Base-by-base conservation (phyloP, 805 yeast species). In the Yarrowia divulgata region DNA sequence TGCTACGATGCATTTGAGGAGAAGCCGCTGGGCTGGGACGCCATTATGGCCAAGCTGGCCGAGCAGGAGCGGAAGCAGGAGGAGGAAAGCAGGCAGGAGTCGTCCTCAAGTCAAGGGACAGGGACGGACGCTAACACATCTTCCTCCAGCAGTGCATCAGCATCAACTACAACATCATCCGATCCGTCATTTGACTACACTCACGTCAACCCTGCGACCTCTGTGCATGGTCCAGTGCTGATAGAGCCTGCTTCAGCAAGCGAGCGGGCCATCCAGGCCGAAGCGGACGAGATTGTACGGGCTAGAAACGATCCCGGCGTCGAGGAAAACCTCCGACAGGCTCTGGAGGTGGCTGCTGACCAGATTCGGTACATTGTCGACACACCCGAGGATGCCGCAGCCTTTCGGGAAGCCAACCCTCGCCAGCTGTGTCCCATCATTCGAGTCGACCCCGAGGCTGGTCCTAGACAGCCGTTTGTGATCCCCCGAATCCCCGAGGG, bases 11-110 rank as follows among this genome's bases (percentile, higher is more conserved):
- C 37, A 37, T 63, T 63, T 10, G 57, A 35, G 10, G 68, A 48
- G 9, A 63, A 48, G 29, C 55, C 55, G n/a, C 52, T 60, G 18
- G 66, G 68, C 23, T 63, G 57, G 55, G 68, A 63, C 48, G 68
- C 57, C 35, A 48, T 63, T 13, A 32, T 49, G 3, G 55, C 34
- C 16, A 63, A 48, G 39, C 18, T 48, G 37, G 68, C 68, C 13
- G 57, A 63, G 39, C 52, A 18, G 23, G 57, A 48, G 37, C 16
- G 45, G 6, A 37, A 48, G 10, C 29, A 37, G 37, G 68, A 48
- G 39, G 39, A 49, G 12, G 52, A 13, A 3, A 5, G 39, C 4
- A 37, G 13, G 13, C 19, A 16, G 35, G 18, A 23, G 29, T 23
- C 29, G 29, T 23, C 29, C 4, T 23, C 29, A 18, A 29, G 35